phyloP scores from a whole-genome alignment of 2,329 filamentous ascomycete genomes.

The Colletotrichum chlorophyti region DNA sequence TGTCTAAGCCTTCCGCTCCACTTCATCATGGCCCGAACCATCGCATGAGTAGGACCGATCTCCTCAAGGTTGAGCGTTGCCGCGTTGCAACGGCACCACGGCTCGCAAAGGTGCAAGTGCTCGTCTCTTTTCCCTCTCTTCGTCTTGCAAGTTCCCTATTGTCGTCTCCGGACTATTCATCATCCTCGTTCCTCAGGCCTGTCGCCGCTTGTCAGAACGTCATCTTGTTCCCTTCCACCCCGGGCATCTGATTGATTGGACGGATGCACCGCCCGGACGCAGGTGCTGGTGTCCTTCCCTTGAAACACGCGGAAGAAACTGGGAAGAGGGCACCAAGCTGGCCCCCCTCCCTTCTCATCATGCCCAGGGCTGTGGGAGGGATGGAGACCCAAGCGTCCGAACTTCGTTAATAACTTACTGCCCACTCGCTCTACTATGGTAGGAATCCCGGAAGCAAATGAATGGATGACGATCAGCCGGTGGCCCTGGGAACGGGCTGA shows the following conservation, averaged over 20 bases:
- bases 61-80: neutral
- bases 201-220: slow-evolving; percentile 2
- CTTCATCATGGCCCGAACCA: neutral
- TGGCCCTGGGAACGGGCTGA: neutral
- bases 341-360: neutral
- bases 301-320: slow-evolving; percentile 26
- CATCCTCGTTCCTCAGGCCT: neutral
- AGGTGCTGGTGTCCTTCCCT: slow-evolving; percentile 12
- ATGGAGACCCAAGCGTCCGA: slow-evolving; percentile 7
- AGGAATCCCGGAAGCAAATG: slow-evolving; percentile 21
- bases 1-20: neutral
- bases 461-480: slow-evolving; percentile 24
- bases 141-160: neutral
- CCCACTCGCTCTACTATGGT: too few relatives aligned
- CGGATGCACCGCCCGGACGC: neutral
- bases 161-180: slow-evolving; percentile 7
- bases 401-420: slow-evolving; percentile 11
- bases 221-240: slow-evolving; percentile 4
- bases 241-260: slow-evolving; percentile 4
- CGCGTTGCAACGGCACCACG: neutral
- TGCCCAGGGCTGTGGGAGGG: neutral
- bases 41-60: slow-evolving; percentile 3
- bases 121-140: neutral
- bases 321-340: slow-evolving; percentile 19
- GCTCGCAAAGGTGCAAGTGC: neutral